phyloP scores from a whole-genome alignment of 2,329 filamentous ascomycete genomes.

The Arachnomyces sp. region DNA sequence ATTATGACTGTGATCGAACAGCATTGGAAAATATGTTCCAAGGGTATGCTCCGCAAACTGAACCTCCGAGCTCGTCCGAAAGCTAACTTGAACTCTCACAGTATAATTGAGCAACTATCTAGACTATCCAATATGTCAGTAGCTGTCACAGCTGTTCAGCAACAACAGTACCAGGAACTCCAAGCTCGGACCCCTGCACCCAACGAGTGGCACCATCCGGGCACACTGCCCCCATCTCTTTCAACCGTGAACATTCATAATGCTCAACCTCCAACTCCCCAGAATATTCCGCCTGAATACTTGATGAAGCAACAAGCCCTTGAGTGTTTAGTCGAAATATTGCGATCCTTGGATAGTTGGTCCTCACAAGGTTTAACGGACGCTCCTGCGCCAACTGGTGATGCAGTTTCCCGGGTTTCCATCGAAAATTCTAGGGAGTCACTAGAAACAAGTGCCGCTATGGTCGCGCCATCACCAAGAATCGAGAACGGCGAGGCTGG shows the following conservation, averaged over 20 bases:
- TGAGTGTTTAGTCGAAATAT: slow-evolving; percentile 78
- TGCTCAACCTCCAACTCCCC: slow-evolving; percentile 37
- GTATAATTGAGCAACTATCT: slow-evolving; percentile 86
- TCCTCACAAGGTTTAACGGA: slow-evolving; percentile 61
- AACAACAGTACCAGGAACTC: slow-evolving; percentile 80
- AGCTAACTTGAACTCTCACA: slow-evolving; percentile 30
- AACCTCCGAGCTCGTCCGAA: slow-evolving; percentile 6
- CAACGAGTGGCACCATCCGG: slow-evolving; percentile 77
- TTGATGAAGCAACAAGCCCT: slow-evolving; percentile 82
- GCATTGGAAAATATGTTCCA: slow-evolving; percentile 96
- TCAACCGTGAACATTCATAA: slow-evolving; percentile 68
- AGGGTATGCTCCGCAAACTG: slow-evolving; percentile 30
- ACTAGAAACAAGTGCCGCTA: slow-evolving; percentile 57
- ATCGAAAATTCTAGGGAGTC: slow-evolving; percentile 61
- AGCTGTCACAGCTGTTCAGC: slow-evolving; percentile 64
- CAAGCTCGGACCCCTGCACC: slow-evolving; percentile 53
- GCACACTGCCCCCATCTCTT: slow-evolving; percentile 78
- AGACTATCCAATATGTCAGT: slow-evolving; percentile 76
- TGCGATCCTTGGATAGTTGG: slow-evolving; percentile 90
- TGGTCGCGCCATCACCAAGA: slow-evolving; percentile 52
- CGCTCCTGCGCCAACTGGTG: slow-evolving; percentile 43
- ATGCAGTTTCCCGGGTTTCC: slow-evolving; percentile 43
- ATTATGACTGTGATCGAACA: slow-evolving; percentile 94
- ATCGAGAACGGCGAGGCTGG: slow-evolving; percentile 49
- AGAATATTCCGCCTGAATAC: slow-evolving; percentile 79